A percentile compares a stretch with the other conserved stretches of the same genome.
phyloP scores from a whole-genome alignment of 2,329 filamentous ascomycete species.

The Alternaria sp. region DNA sequence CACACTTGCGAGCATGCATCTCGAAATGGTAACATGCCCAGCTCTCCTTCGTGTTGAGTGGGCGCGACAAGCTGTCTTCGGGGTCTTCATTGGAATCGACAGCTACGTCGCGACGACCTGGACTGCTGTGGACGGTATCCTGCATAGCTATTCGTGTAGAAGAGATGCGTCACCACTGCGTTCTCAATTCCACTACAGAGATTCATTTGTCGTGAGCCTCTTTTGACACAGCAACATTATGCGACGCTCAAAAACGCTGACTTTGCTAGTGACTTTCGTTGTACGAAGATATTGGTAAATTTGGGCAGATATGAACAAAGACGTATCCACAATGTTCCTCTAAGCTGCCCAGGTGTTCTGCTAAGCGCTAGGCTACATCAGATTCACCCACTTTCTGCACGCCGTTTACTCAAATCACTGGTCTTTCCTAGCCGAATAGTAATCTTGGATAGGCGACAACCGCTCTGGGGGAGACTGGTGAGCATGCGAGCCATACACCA shows the following conservation, averaged over 20 bases:
- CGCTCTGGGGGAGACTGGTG: background rate
- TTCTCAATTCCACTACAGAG: no score
- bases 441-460: background rate
- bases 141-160: no score
- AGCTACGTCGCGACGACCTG: no score
- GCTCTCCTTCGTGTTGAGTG: constrained; percentile 50
- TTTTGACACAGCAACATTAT: no score
- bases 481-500: background rate
- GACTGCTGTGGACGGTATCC: no score
- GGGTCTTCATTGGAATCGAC: constrained; percentile 46
- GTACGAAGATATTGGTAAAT: no score
- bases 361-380: background rate
- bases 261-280: no score
- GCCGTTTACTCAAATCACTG: background rate
- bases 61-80: constrained; percentile 49
- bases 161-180: no score
- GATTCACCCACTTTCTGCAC: background rate
- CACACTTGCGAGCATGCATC: constrained; percentile 54
- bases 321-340: background rate
- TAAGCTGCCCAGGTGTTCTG: background rate
- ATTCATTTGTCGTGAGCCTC: no score
- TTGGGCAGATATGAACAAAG: no score
- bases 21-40: constrained; percentile 58
- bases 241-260: no score
- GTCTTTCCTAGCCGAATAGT: background rate